Evolutionary conservation across 164 flowering plant genomes (phyloP), one percentile per base, ranked within the genome.

Genomic region (Platanus orientalis): DNA sequence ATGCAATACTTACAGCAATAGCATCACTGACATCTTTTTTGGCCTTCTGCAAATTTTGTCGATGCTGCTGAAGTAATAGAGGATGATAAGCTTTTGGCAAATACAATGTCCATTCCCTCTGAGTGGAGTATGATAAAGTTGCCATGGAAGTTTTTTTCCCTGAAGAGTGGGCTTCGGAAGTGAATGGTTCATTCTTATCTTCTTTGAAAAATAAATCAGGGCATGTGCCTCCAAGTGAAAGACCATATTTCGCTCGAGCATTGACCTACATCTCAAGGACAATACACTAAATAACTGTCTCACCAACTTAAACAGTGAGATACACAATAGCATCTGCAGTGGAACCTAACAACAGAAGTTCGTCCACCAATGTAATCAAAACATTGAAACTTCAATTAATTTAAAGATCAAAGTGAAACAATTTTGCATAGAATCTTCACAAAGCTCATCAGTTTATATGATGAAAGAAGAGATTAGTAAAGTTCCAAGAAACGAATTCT

Each of bases 81-180:
- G 98, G 98, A 77, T 93, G 97, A 77, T 80, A 81, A 64, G 93
- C 85, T 69, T 84, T 85, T 14, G 87, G 93, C 64, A 93, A 69
- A 84, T 75, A 84, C 71, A 93, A 58, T 13, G 57, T 73, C 94
- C 97, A 90, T 53, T 85, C 79, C 69, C 60, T 77, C 71, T 69
- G 76, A 27, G 47, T 68, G 13, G 58, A 48, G 52, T 65, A 27
- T 26, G 81, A 70, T 34, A 51, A 54, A 48, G 57, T 55, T 14
- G 49, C 63, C 51, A 53, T 58, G 32, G 61, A 42, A 65, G 27
- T 57, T 57, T 64, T 54, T 25, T 65, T 50, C 28, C 59, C 73
- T 44, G 68, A 53, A 21, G 65, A 42, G 60, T n/a, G 26, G n/a
- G 48, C 53, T 49, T 68, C 71, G 39, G 67, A 59, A 62, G 58